Base-by-base conservation (phyloP, 305 asterid genomes). In the Fraxinus angustifolia region DNA sequence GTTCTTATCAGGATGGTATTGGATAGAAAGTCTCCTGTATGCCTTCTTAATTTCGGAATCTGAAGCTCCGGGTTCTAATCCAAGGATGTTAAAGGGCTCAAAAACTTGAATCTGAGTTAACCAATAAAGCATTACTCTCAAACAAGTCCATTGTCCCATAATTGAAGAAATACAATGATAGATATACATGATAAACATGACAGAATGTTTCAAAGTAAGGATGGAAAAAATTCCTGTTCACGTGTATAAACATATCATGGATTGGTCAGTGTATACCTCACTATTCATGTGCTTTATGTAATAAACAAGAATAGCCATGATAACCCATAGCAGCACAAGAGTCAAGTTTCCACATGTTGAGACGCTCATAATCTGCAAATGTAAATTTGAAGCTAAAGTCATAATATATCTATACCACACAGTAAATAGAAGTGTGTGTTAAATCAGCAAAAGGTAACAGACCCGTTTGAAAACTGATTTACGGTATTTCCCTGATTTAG, bases 1-100 rank as follows among this genome's bases (percentile, higher is more conserved):
- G 88, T 96, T 96, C 89, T 96, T 96, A 89, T 96, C 99, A 80
- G 99, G 99, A 86, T 96, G 99, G 89, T 93, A 96, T 84, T 93
- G 98, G 86, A 96, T 88, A 79, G 99, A 96, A 81, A 94, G 97
- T 86, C 91, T 94, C 90, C 99, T 89, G 84, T 94, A 96, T 42
- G 98, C 98, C 90, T 94, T 96, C 92, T 96, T 96, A 87, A 96
- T 94, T 82, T 85, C 97, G 10, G 92, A 84, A 74, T 94, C 98
- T 70, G 97, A 89, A 83, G 93, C 99, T 84, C 98, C 98, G 58
- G 93, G 80, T 80, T 90, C 97, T 85, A 96, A 87, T 82, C 98
- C 99, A 86, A 96, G 98, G 85, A 96, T 94, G 83, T 89, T 90
- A 88, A 93, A 96, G 71, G 99, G 99, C 85, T 96, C 99, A 80